These are phyloP conservation scores for Podospora bellae-mahoneyi DNA, from an alignment of 495 filamentous ascomycete genomes.

Conservation along the genomic window DNA sequence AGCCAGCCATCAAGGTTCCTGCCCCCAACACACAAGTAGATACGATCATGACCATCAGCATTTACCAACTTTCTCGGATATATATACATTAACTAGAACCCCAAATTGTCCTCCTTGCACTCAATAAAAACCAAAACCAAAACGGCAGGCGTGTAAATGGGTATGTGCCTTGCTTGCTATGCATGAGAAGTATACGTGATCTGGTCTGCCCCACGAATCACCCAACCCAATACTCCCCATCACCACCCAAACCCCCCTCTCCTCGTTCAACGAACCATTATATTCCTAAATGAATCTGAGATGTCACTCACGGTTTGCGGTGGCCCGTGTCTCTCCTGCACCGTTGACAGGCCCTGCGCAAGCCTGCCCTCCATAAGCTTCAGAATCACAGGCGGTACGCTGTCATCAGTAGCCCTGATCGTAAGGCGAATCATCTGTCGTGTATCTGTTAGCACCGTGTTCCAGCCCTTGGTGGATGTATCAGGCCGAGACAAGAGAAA, in stretches of 20 bases:
- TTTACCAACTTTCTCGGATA: not conserved
- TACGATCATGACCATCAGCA: not conserved
- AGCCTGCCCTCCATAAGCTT: conserved; percentile 85
- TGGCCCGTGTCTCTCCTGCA: conserved; percentile 29
- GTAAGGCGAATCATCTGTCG: conserved; percentile 90
- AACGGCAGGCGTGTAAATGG: not conserved
- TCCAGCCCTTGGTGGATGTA: not conserved
- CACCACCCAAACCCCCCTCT: not conserved
- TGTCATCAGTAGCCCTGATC: conserved; percentile 89
- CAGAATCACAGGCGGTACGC: conserved; percentile 71
- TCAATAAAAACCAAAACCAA: not conserved
- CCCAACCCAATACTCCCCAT: not conserved
- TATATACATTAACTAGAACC: not conserved
- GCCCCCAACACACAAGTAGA: too few species aligned
- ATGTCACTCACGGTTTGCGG: conserved; percentile 42
- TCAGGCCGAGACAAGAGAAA: not conserved
- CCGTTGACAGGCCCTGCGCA: conserved; percentile 47
- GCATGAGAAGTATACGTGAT: not conserved
- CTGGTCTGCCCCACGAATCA: not conserved
- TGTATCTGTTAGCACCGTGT: not conserved
- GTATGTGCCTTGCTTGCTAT: conserved; percentile 5
- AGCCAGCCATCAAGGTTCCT: not conserved
- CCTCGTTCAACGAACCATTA: conserved; percentile 44
- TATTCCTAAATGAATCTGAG: conserved; percentile 46
- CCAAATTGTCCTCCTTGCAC: not conserved